Evolutionary conservation across 148 eudicot genomes (phyloP).

Genomic region (Silene uniflora): DNA sequence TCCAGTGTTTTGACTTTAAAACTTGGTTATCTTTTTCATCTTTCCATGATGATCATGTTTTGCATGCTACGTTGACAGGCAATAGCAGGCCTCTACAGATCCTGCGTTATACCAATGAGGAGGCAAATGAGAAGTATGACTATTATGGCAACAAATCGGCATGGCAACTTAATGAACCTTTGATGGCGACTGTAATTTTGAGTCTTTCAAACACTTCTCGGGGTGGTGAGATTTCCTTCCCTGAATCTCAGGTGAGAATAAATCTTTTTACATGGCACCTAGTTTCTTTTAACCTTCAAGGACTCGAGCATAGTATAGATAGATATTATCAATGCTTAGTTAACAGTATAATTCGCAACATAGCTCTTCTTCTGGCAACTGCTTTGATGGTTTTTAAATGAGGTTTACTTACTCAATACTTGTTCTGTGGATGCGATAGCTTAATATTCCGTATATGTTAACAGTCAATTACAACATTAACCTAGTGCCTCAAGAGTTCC

Average conservation of each 20-base stretch:
- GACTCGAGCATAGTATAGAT: too few species aligned
- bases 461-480: too few species aligned
- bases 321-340: too few species aligned
- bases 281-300: background rate
- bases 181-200: slow-evolving; percentile 77
- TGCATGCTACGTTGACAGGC: slow-evolving; percentile 28
- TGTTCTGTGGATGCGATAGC: too few species aligned
- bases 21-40: slow-evolving; percentile 3
- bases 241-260: slow-evolving; percentile 60
- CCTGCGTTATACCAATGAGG: slow-evolving; percentile 48
- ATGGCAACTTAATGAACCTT: slow-evolving; percentile 38
- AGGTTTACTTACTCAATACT: too few species aligned
- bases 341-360: too few species aligned
- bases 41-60: slow-evolving; percentile 11
- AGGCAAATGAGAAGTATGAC: slow-evolving; percentile 37
- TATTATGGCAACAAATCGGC: slow-evolving; percentile 47
- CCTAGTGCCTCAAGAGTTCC: too few species aligned
- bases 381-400: too few species aligned
- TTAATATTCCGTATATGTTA: too few species aligned
- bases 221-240: slow-evolving; percentile 87
- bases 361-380: too few species aligned
- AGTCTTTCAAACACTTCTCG: slow-evolving; percentile 67
- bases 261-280: background rate
- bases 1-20: background rate
- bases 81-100: slow-evolving; percentile 56